Evolutionary conservation across 768 basidiomycete genomes (phyloP).

Genomic region (Tricholoma sp.): DNA sequence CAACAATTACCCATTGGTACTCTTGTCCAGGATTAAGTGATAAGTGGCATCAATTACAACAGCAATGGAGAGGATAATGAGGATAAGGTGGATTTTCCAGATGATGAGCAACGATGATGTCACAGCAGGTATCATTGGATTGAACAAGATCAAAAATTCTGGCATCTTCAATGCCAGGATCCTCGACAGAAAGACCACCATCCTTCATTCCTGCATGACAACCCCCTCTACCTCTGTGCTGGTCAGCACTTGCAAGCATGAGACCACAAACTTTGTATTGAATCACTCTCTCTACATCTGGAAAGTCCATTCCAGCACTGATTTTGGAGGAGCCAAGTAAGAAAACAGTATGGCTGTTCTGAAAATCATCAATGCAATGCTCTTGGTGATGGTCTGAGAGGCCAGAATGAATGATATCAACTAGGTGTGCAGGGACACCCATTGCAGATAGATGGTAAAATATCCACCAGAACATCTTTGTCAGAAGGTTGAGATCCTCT

Average conservation of each 20-base stretch:
- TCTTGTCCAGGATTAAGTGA: not conserved
- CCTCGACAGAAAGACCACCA: not conserved
- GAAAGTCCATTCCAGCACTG: not conserved
- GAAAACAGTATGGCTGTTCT: not conserved
- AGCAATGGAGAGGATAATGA: not conserved
- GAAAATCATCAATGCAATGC: not conserved
- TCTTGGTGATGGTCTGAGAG: too few relatives aligned
- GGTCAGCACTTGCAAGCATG: not conserved
- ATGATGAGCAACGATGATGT: not conserved
- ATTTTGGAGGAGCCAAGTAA: not conserved
- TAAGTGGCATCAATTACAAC: not conserved
- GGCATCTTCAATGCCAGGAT: not conserved
- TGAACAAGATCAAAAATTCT: not conserved
- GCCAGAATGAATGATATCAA: not conserved
- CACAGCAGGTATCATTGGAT: not conserved
- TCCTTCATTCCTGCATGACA: not conserved
- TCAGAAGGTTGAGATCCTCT: not conserved
- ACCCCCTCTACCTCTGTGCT: not conserved
- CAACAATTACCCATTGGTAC: not conserved
- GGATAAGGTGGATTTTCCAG: not conserved
- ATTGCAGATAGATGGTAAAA: not conserved
- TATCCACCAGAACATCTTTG: slow-evolving; percentile 2
- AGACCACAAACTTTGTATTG: not conserved
- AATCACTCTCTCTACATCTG: not conserved
- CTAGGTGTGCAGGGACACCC: not conserved